phyloP scores from a whole-genome alignment of 1,139 yeast genomes.

The Candida sp. region DNA sequence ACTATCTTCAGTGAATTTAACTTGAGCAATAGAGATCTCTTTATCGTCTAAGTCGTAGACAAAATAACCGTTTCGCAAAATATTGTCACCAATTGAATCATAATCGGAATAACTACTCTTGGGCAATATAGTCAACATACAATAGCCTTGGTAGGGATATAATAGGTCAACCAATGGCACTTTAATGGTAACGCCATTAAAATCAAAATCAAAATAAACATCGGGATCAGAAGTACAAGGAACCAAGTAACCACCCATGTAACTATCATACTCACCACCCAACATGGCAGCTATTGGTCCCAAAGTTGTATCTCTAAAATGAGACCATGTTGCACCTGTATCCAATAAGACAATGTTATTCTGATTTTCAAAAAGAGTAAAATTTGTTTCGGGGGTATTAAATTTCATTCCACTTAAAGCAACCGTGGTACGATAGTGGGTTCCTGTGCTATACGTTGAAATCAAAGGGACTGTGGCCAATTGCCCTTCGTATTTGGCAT shows the following conservation, averaged over 20 bases:
- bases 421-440: neutral
- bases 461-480: conserved; percentile 27
- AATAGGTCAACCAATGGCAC: conserved; percentile 23
- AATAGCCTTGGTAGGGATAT: conserved; percentile 5
- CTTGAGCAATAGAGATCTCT: conserved; percentile 68
- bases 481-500: conserved; percentile 45
- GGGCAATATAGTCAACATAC: conserved; percentile 15
- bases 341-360: conserved; percentile 32
- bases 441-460: neutral
- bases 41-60: conserved; percentile 21
- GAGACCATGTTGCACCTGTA: conserved; percentile 65
- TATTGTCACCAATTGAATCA: conserved; percentile 17
- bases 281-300: conserved; percentile 31
- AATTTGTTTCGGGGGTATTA: neutral
- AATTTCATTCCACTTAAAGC: neutral
- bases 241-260: conserved; percentile 15
- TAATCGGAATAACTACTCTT: conserved; percentile 4
- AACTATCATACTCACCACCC: conserved; percentile 12
- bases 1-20: conserved; percentile 34
- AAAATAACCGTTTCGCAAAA: conserved; percentile 22
- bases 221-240: conserved; percentile 8
- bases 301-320: conserved; percentile 43
- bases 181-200: conserved; percentile 24
- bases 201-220: conserved; percentile 19
- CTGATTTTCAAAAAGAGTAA: neutral